Conservation (phyloP, 805 yeast genomes). For the Babjeviella inositovora region DNA sequence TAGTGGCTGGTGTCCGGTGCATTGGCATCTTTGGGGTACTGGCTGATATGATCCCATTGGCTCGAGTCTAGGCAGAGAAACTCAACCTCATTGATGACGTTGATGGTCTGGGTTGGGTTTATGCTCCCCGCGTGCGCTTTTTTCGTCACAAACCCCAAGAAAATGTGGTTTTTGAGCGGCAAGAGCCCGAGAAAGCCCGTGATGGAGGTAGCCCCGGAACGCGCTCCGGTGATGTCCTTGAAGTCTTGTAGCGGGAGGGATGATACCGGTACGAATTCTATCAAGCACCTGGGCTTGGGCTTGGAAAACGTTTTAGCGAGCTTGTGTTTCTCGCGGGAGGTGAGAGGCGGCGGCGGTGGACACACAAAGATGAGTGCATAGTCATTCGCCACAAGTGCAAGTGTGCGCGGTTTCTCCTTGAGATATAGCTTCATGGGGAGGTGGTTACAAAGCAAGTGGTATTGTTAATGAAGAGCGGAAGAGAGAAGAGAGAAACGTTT, state of each 20-base stretch:
- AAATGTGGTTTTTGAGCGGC: constrained; percentile 33
- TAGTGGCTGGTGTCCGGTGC: constrained; percentile 6
- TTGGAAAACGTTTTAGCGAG: constrained; percentile 27
- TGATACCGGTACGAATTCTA: constrained; percentile 20
- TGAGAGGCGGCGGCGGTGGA: constrained; percentile 8
- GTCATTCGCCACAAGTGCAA: constrained; percentile 44
- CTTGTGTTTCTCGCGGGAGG: constrained; percentile 8
- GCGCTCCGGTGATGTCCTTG: too few species aligned
- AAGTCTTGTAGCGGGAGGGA: constrained; percentile 13
- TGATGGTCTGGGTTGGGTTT: constrained; percentile 32
- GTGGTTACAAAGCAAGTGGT: too few species aligned
- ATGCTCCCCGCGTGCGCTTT: constrained; percentile 44
- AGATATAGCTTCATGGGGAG: constrained; percentile 41
- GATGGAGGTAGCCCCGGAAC: too few species aligned
- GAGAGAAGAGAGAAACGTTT: too few species aligned
- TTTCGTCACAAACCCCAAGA: constrained; percentile 41
- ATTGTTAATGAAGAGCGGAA: too few species aligned
- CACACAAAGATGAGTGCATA: constrained; percentile 43
- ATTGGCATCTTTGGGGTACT: constrained; percentile 4
- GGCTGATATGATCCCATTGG: constrained; percentile 25
- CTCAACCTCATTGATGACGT: constrained; percentile 39
- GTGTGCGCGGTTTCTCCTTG: constrained; percentile 49
- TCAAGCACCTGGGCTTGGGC: constrained; percentile 25
- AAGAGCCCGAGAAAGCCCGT: constrained; percentile 57
- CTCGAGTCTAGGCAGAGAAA: constrained; percentile 49